These are phyloP conservation scores for Euphorbia lathyris DNA, from an alignment of 345 rosid genomes.

Conservation along the genomic window DNA sequence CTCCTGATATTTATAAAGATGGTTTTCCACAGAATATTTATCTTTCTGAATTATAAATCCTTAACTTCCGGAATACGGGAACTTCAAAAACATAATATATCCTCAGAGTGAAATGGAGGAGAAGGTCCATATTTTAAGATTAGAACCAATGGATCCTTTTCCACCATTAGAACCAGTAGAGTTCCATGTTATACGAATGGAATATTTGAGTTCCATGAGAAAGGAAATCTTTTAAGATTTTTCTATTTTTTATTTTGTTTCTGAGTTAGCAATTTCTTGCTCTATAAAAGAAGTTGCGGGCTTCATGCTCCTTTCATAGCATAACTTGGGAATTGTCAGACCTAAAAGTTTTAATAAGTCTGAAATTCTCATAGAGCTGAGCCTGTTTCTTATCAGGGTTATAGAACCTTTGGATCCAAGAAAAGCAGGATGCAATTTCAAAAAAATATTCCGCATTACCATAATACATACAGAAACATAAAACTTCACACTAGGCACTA, in stretches of 20 bases:
- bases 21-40: too few species aligned
- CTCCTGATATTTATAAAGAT: too few species aligned
- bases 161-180: not conserved
- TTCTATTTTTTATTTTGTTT: not conserved
- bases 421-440: not conserved
- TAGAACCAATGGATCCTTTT: too few species aligned
- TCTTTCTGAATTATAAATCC: too few species aligned
- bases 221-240: not conserved
- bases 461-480: not conserved
- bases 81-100: too few species aligned
- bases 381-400: constrained; percentile 2
- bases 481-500: not conserved
- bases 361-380: too few species aligned
- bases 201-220: not conserved
- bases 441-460: not conserved
- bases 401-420: not conserved
- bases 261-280: not conserved
- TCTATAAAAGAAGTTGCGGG: not conserved
- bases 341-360: not conserved
- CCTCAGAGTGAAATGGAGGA: too few species aligned
- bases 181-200: not conserved
- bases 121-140: too few species aligned
- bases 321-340: not conserved
- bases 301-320: not conserved
- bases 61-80: too few species aligned